Conservation (phyloP, 306 rosid species). For the Ceratonia siliqua region DNA sequence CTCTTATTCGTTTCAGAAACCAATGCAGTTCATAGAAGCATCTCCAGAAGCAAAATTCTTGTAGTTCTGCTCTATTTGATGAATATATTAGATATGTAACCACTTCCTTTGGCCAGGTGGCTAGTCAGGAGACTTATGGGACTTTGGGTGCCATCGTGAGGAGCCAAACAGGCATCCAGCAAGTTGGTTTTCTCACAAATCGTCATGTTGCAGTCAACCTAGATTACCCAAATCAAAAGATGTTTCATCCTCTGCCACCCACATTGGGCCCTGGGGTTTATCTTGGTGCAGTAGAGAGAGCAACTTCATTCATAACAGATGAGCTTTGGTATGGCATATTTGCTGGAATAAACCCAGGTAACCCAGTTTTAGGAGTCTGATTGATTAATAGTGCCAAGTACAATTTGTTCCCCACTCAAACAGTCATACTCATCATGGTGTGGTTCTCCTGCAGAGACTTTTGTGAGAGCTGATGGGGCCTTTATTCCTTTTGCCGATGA, state of each 20-base stretch:
- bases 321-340: constrained; percentile 97
- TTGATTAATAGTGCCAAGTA: constrained; percentile 8
- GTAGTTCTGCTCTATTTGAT: constrained; percentile 28
- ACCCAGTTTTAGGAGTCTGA: constrained; percentile 17
- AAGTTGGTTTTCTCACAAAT: constrained; percentile 95
- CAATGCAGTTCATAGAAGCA: constrained; percentile 15
- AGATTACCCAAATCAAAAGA: constrained; percentile 95
- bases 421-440: constrained; percentile 1
- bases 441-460: constrained; percentile 70
- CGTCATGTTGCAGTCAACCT: constrained; percentile 93
- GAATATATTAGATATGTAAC: constrained; percentile 28
- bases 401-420: not conserved
- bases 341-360: constrained; percentile 99
- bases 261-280: constrained; percentile 96
- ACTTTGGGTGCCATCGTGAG: constrained; percentile 93
- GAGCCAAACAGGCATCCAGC: constrained; percentile 88
- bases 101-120: constrained; percentile 60
- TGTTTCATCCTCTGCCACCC: constrained; percentile 97
- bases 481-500: constrained; percentile 95
- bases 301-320: constrained; percentile 92
- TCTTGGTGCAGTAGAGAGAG: constrained; percentile 98
- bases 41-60: constrained; percentile 5
- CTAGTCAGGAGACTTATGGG: constrained; percentile 94
- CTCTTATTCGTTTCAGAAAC: constrained; percentile 22
- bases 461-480: constrained; percentile 94